Percentiles rank a stretch among this genome's conserved stretches.
Evolutionary conservation across 768 basidiomycete genomes (phyloP).

Genomic region (Pisolithus tinctorius): DNA sequence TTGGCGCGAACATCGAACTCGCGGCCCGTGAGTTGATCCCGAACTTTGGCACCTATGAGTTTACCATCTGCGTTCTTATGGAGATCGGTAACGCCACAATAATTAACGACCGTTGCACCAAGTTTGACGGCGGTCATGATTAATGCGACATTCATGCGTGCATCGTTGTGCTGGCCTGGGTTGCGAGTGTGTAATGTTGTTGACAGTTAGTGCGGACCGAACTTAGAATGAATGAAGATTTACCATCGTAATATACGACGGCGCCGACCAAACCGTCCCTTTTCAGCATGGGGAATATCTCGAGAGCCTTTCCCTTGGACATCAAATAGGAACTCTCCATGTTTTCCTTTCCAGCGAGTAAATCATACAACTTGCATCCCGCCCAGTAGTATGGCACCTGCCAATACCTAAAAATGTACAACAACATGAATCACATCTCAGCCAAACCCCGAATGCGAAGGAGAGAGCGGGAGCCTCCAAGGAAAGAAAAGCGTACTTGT

Average conservation of each 20-base stretch:
- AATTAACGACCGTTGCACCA: constrained; percentile 86
- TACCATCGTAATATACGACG: constrained; percentile 96
- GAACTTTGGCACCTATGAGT: constrained; percentile 65
- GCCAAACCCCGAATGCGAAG: background rate
- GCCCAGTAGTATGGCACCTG: constrained; percentile 95
- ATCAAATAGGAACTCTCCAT: constrained; percentile 95
- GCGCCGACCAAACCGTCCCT: constrained; percentile 87
- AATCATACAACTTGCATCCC: constrained; percentile 94
- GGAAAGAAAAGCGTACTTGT: constrained; percentile 52
- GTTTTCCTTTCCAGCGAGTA: constrained; percentile 92
- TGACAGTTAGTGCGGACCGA: background rate
- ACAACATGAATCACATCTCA: background rate
- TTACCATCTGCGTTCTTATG: constrained; percentile 62
- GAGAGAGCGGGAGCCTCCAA: background rate
- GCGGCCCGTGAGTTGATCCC: constrained; percentile 77
- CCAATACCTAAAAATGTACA: constrained; percentile 60
- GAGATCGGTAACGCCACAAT: constrained; percentile 77
- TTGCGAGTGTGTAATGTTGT: background rate
- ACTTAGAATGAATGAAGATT: constrained; percentile 8
- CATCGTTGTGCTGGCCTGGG: constrained; percentile 94
- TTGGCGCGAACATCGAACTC: constrained; percentile 80
- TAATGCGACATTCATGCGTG: constrained; percentile 95
- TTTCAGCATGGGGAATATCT: constrained; percentile 96
- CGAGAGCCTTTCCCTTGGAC: constrained; percentile 88
- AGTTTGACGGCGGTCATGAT: constrained; percentile 92